Percentiles rank a stretch among this genome's conserved stretches.
Evolutionary conservation across 306 rosid species (phyloP).

Genomic region (Albizia julibrissin): DNA sequence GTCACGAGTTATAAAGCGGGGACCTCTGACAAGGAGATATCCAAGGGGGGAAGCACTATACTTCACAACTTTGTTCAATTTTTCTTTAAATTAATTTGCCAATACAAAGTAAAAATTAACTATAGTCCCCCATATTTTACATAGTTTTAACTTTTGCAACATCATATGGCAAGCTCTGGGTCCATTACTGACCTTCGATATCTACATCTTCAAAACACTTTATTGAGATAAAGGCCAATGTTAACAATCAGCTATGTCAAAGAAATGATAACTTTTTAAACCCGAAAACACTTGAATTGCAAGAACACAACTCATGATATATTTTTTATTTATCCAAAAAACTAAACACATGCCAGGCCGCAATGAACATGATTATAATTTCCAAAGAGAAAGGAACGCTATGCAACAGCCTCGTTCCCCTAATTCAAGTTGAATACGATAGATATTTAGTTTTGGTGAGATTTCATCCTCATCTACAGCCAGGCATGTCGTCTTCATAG

Average conservation of each 20-base stretch:
- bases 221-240: neutral
- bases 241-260: slow-evolving; percentile 24
- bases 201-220: neutral
- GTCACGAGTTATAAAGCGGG: neutral
- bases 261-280: slow-evolving; percentile 5
- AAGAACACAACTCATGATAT: slow-evolving; percentile 10
- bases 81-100: neutral
- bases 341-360: slow-evolving; percentile 1
- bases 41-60: neutral
- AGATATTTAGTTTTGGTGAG: slow-evolving; percentile 18
- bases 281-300: slow-evolving; percentile 6
- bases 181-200: neutral
- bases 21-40: neutral
- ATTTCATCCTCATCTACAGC: slow-evolving; percentile 11
- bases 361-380: slow-evolving; percentile 8
- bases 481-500: neutral
- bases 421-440: slow-evolving; percentile 12
- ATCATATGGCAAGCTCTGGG: neutral
- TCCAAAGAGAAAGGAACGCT: slow-evolving; percentile 12
- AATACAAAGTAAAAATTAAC: neutral
- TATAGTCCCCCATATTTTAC: neutral
- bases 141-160: neutral
- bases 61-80: neutral
- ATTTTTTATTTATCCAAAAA: neutral
- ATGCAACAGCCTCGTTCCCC: neutral